These are phyloP conservation scores for Aegilops speltoides DNA, from an alignment of 176 grass and related monocot genomes.

Conservation along the genomic window DNA sequence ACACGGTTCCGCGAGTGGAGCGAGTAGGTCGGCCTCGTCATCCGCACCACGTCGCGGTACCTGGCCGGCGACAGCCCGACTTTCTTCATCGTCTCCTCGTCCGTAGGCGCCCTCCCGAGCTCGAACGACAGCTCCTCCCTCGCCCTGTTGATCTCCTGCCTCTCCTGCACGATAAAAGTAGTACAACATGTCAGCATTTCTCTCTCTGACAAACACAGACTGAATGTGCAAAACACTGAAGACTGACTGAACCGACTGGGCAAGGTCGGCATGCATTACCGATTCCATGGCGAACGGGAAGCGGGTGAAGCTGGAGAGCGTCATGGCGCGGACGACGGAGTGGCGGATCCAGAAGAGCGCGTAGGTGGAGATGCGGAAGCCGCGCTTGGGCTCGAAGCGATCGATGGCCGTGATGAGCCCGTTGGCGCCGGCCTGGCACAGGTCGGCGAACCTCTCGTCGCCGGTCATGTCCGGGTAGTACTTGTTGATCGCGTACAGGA, in stretches of 20 bases:
- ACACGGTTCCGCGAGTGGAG: slow-evolving; percentile 70
- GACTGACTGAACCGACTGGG: neutral
- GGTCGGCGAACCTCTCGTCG: slow-evolving; percentile 65
- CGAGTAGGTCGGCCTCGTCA: slow-evolving; percentile 63
- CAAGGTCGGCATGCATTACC: slow-evolving; percentile 14
- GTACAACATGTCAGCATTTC: neutral
- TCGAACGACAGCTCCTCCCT: slow-evolving; percentile 68
- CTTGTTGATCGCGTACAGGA: slow-evolving; percentile 84
- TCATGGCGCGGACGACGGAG: slow-evolving; percentile 71
- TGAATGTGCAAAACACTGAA: neutral
- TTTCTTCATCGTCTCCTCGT: slow-evolving; percentile 51
- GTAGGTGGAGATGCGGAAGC: slow-evolving; percentile 83
- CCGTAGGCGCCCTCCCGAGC: slow-evolving; percentile 61
- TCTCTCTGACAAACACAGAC: neutral
- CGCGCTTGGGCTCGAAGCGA: slow-evolving; percentile 77
- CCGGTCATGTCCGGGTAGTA: slow-evolving; percentile 65
- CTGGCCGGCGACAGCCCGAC: slow-evolving; percentile 55
- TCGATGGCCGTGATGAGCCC: slow-evolving; percentile 82
- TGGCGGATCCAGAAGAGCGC: slow-evolving; percentile 92
- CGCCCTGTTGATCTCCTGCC: slow-evolving; percentile 58
- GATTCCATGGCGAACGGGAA: slow-evolving; percentile 83
- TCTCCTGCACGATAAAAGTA: slow-evolving; percentile 28
- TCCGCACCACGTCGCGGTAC: slow-evolving; percentile 70
- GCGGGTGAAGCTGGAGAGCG: slow-evolving; percentile 76
- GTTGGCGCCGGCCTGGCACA: slow-evolving; percentile 83